Evolutionary conservation across 2,329 filamentous ascomycete species (phyloP), one percentile per base, ranked within the genome.

Genomic region (Ilyonectria robusta): DNA sequence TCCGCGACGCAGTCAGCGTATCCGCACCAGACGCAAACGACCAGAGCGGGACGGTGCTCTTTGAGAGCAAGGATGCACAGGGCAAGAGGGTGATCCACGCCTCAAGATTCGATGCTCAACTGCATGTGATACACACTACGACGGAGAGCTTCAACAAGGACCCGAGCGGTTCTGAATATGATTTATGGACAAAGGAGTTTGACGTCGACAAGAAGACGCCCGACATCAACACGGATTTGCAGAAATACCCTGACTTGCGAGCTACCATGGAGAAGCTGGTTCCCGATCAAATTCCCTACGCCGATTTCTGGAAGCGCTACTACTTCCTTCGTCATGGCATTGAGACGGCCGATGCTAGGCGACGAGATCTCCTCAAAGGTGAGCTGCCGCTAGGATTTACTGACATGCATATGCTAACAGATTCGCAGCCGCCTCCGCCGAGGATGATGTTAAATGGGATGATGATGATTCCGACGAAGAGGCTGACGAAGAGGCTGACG

Each of bases 81-180:
- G 95, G 95, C 29, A 98, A 96, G 85, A 88, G 96, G 62, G 94
- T 98, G 17, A 97, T 98, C 70, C 96, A 99, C 79, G 93, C 94
- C 1, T 97, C 94, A 58, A 89, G 96, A 68, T 95, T 98, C 78
- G 96, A 99, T 77, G 96, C 96, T 1, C 96, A 98, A 81, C 85
- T 99, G 68, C 95, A 99, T 78, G 94, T 97, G 37, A 95, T 99
- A 66, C 96, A 99, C 80, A 95, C 94, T 5, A 93, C 91, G 21
- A 81, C 91, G 44, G 92, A 96, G 69, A 93, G 91, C 74, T 97
- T 98, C 81, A 88, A 89, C 62, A 92, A 93, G 77, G 94, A 98
- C 76, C 94, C 95, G 0, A 86, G 88, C 8, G 91, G 91, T 55
- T 86, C 88, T 15, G 91, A 97, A 79, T 98, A 92, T 84, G 86